phyloP scores from a whole-genome alignment of 306 rosid species.

The Oemleria cerasiformis region DNA sequence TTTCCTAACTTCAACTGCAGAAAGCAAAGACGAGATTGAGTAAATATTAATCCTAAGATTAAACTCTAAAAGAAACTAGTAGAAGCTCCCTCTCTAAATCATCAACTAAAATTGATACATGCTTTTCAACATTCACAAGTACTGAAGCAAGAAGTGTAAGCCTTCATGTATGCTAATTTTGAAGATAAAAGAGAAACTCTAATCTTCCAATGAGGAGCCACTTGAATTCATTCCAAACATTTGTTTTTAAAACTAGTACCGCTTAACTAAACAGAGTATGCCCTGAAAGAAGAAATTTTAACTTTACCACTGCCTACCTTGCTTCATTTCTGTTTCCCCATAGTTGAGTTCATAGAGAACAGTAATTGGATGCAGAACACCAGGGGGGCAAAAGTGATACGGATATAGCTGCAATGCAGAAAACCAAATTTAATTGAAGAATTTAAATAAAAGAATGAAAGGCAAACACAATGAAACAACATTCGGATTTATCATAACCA shows the following conservation, averaged over 20 bases:
- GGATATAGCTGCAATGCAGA: conserved; percentile 59
- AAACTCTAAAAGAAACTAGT: conserved; percentile 1
- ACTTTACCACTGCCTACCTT: conserved; percentile 50
- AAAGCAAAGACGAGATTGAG: conserved; percentile 21
- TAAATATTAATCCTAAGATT: neutral
- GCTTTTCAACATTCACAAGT: neutral
- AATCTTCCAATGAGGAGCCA: neutral
- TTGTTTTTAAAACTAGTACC: neutral
- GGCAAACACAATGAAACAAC: neutral
- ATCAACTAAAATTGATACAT: neutral
- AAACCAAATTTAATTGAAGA: conserved; percentile 16
- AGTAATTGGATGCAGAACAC: conserved; percentile 78
- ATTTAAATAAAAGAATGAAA: neutral
- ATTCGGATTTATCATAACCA: neutral
- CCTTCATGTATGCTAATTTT: neutral
- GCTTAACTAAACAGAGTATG: neutral
- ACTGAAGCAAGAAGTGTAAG: neutral
- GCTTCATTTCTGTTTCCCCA: conserved; percentile 97
- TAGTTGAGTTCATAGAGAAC: conserved; percentile 72
- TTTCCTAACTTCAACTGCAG: conserved; percentile 83
- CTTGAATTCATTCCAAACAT: neutral
- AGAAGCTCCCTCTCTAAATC: neutral
- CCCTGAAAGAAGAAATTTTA: neutral
- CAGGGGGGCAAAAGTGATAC: conserved; percentile 82
- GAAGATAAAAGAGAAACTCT: neutral